A percentile compares a stretch with the other conserved stretches of the same genome.
Evolutionary conservation across 257 asterid species (phyloP).

Genomic region (Solanum dulcamara): DNA sequence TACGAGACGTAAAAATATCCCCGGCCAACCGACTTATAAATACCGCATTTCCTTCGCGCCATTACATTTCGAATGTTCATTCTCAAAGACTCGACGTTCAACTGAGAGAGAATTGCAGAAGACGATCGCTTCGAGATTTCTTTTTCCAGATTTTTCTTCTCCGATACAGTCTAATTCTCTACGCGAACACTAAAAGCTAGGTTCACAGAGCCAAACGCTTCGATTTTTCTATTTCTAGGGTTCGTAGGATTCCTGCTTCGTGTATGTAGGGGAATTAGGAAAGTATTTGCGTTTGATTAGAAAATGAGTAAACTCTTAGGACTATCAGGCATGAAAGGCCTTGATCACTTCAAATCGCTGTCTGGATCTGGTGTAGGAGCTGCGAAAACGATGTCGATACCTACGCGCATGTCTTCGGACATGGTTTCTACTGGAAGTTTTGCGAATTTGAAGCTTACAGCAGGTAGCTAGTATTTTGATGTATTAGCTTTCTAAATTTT

Average conservation of each 20-base stretch:
- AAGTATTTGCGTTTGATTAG: conserved; percentile 1
- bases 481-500: not conserved
- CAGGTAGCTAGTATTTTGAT: conserved; percentile 30
- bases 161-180: not conserved
- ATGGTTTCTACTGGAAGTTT: conserved; percentile 63
- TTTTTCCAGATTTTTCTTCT: conserved; percentile 4
- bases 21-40: conserved; percentile 9
- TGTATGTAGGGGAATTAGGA: not conserved
- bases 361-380: conserved; percentile 37
- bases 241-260: not conserved
- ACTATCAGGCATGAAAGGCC: conserved; percentile 56
- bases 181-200: not conserved
- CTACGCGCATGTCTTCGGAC: conserved; percentile 36
- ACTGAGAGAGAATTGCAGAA: not conserved
- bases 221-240: not conserved
- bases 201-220: not conserved
- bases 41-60: conserved; percentile 24
- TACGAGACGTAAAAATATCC: not conserved
- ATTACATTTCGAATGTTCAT: conserved; percentile 12
- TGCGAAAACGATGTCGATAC: conserved; percentile 27
- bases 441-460: conserved; percentile 77
- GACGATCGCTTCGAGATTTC: not conserved
- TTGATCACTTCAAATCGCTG: conserved; percentile 42
- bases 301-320: conserved; percentile 61
- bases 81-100: not conserved